Base-by-base conservation (phyloP, 805 yeast species). In the Candida sphagnicola region DNA sequence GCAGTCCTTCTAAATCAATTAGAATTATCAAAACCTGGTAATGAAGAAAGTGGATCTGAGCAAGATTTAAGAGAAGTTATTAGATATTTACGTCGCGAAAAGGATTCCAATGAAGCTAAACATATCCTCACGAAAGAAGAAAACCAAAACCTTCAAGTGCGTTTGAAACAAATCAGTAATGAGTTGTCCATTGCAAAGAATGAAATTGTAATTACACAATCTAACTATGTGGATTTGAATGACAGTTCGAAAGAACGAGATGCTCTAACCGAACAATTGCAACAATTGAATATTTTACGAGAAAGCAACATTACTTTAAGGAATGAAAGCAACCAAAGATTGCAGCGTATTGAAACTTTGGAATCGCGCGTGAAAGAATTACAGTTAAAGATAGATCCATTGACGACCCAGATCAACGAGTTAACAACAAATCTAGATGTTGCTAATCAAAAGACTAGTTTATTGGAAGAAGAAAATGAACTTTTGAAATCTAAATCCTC, bases 231-330 rank as follows among this genome's bases (percentile, higher is more conserved):
- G 8, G 31, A 36, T 19, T 36, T 36, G 21, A 12, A 39, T n/a
- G 33, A 39, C 16, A 18, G 28, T 1, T 65, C 62, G 31, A 52
- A 62, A 16, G 76, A 70, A 37, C 80, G 78, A 39, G 57, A 65
- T 4, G 65, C 69, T 31, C 52, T 82, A 15, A 42, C 72, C 40
- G 69, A 70, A 35, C 82, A 80, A 49, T 61, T 82, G 37, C 74
- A 79, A 40, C 83, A 82, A 45, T 56, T 84, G 55, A 78, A 76
- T 47, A 62, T 82, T 18, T 57, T 84, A 39, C 68, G 85, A 37
- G 91, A 84, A 56, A 81, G 87, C 48, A 84, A 84, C 49, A 62
- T 70, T 6, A 75, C 85, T 2, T 65, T 84, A 46, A 70, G 90
- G 36, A 65, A 66, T 39, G 86, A 81, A 38, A 61, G 69, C 39